These are phyloP conservation scores for Sphagnum magellanicum DNA, from an alignment of 228 moss, liverwort and hornwort species.

Conservation along the genomic window DNA sequence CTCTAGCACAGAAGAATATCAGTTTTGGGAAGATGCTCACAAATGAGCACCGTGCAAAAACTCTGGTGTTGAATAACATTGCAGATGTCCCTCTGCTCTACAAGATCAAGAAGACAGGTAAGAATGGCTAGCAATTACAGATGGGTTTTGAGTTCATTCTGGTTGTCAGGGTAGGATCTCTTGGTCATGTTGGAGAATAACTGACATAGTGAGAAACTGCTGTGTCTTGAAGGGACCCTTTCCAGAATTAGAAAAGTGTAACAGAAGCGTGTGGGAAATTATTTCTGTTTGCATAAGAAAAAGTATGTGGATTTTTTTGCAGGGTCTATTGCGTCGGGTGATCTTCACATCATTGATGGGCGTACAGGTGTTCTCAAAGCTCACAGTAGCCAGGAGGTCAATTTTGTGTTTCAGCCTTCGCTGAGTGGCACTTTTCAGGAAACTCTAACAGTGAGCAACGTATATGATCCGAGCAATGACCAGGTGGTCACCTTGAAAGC, in stretches of 20 bases:
- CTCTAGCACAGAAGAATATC: constrained; percentile 90
- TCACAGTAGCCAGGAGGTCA: constrained; percentile 78
- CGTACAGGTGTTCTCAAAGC: constrained; percentile 71
- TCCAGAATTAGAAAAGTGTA: neutral
- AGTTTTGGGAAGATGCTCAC: constrained; percentile 90
- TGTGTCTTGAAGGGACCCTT: neutral
- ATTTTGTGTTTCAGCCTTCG: constrained; percentile 92
- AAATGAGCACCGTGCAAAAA: constrained; percentile 95
- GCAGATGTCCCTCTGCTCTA: constrained; percentile 82
- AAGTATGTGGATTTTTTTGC: neutral
- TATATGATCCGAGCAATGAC: constrained; percentile 82
- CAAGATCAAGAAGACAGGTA: constrained; percentile 95
- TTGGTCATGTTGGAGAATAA: no score
- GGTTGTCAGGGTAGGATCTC: no score
- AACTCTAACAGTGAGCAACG: constrained; percentile 79
- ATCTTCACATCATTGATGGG: constrained; percentile 89
- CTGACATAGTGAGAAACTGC: neutral
- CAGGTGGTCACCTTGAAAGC: constrained; percentile 91
- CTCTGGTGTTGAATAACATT: constrained; percentile 72
- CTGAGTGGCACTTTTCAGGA: constrained; percentile 79
- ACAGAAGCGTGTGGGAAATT: no score
- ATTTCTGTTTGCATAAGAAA: no score
- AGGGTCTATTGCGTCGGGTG: constrained; percentile 96
- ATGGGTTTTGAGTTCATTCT: neutral
- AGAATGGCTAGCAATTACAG: neutral